Percentiles rank a stretch among this genome's conserved stretches.
Conservation (phyloP, 1,284 basidiomycete species). For the Porodaedalea pini region DNA sequence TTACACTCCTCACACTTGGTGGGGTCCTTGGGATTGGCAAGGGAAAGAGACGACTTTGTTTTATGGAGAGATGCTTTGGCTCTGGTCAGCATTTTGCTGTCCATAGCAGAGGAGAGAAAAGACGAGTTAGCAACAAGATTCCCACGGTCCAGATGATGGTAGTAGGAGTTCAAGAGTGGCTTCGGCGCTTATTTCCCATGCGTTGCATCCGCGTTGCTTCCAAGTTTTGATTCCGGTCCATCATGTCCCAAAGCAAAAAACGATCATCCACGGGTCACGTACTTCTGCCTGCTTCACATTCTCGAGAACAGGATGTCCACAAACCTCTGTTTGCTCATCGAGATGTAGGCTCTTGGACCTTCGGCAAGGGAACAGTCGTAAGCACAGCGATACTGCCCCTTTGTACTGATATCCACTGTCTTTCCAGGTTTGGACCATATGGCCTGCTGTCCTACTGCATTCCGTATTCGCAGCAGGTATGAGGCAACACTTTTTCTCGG, state of each 20-base stretch:
- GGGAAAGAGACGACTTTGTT: too few relatives aligned
- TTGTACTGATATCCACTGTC: not conserved
- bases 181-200: too few relatives aligned
- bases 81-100: too few relatives aligned
- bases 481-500: slow-evolving; percentile 13
- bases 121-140: too few relatives aligned
- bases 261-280: slow-evolving; percentile 5
- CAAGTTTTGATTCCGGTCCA: not conserved
- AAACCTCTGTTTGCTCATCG: slow-evolving; percentile 25
- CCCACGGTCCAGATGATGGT: too few relatives aligned
- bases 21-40: too few relatives aligned
- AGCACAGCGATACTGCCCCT: slow-evolving; percentile 17
- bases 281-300: slow-evolving; percentile 19
- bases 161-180: too few relatives aligned
- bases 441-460: slow-evolving; percentile 62
- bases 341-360: slow-evolving; percentile 49
- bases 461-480: slow-evolving; percentile 53
- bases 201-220: too few relatives aligned
- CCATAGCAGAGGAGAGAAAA: too few relatives aligned
- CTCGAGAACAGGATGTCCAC: slow-evolving; percentile 11
- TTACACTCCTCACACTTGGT: too few relatives aligned
- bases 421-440: slow-evolving; percentile 58
- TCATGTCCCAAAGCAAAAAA: slow-evolving; percentile 5
- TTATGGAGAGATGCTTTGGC: too few relatives aligned
- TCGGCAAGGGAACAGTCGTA: slow-evolving; percentile 59